Base-by-base conservation (phyloP, 768 basidiomycete genomes). In the Trametes punicea region DNA sequence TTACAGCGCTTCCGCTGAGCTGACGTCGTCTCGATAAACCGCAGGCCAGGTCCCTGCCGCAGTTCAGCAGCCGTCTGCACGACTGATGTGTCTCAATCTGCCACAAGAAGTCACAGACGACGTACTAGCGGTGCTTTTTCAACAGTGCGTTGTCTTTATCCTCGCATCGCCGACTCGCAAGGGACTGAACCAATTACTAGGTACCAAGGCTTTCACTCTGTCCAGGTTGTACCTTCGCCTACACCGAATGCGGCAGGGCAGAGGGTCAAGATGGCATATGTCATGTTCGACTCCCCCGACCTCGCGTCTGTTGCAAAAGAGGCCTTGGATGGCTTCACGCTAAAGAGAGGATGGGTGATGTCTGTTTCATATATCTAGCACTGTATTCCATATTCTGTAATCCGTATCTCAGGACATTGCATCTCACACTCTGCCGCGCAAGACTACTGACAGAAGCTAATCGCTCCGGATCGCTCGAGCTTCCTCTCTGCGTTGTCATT, bases 21-120 rank as follows among this genome's bases (percentile, higher is more conserved):
- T 57, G 18, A 56, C 39, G 23, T 50, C 30, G 15, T 9, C 3
- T 11, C 10, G 26, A 31, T 51, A 34, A n/a, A n/a, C n/a, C n/a
- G 34, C 46, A 63, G 59, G 54, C 64, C 73, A 71, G 46, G 71
- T 82, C 57, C 82, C 82, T 31, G 73, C 74, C 42, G 72, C 76
- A 42, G 74, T 73, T 38, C 81, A 82, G 51, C 79, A 79, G 47
- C 81, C 81, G 51, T 82, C 84, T 29, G 73, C 81, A 42, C 78
- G 84, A 41, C 71, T 94, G 51, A 73, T 88, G 51, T 91, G 90
- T 71, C 85, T 89, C 52, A 95, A 95, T 70, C 76, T 98, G 20
- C 94, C 94, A 0, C 84, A 88, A 68, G 93, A 97, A 70, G 91
- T 94, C 44, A 92, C 88, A 26, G 85, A 91, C 62, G 87, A 88